A percentile compares a stretch with the other conserved stretches of the same genome.
phyloP scores from a whole-genome alignment of 2,329 filamentous ascomycete species.

The Arthrobotrys pseudoclavata region DNA sequence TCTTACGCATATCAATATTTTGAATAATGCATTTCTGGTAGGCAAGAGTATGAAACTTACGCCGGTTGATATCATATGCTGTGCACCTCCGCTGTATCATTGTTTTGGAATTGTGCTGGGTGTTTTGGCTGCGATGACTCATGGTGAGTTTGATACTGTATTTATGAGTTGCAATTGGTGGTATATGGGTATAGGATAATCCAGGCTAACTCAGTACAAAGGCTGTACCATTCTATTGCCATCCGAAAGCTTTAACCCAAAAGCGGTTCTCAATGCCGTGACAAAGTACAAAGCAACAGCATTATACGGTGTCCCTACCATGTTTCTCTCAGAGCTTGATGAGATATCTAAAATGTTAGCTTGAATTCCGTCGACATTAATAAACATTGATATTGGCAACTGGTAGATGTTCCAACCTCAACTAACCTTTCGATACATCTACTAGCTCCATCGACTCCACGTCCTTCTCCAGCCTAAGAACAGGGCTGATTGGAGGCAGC shows the following conservation, averaged over 20 bases:
- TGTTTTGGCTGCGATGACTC: constrained; percentile 94
- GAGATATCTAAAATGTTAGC: constrained; percentile 71
- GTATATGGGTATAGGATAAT: too few relatives aligned
- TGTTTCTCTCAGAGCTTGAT: constrained; percentile 89
- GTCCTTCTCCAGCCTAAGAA: constrained; percentile 80
- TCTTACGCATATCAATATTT: constrained; percentile 82
- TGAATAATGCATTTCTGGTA: constrained; percentile 92
- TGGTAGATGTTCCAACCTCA: too few relatives aligned
- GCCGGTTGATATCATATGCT: constrained; percentile 80
- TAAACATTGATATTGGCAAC: too few relatives aligned
- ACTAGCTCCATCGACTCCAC: too few relatives aligned
- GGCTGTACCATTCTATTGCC: constrained; percentile 87
- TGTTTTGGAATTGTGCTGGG: constrained; percentile 93
- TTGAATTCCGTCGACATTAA: too few relatives aligned
- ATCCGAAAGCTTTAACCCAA: constrained; percentile 85
- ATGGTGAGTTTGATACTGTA: constrained; percentile 66
- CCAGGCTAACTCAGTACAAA: constrained; percentile 63
- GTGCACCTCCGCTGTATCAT: constrained; percentile 86
- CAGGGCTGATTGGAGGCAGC: constrained; percentile 91
- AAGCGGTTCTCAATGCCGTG: constrained; percentile 76
- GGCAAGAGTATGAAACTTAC: constrained; percentile 85
- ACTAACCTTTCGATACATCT: constrained; percentile 64
- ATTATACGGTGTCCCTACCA: constrained; percentile 77
- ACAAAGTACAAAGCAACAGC: constrained; percentile 75
- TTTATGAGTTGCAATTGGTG: not conserved